phyloP scores from a whole-genome alignment of 345 rosid species.

The Citrus sinensis region DNA sequence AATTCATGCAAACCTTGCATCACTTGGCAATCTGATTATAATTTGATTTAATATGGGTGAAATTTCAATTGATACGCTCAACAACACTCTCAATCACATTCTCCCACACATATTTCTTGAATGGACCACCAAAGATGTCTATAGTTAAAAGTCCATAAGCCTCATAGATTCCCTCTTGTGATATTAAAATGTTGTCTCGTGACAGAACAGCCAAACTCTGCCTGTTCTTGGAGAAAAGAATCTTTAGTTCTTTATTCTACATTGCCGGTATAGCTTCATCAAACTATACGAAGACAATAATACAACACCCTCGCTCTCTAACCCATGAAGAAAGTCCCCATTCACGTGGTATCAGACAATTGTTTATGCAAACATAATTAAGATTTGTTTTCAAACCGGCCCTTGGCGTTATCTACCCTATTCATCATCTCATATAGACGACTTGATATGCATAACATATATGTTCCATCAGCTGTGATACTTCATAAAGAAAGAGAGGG shows the following conservation, averaged over 20 bases:
- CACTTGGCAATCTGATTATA: background rate
- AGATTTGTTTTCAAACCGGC: background rate
- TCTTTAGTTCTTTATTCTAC: conserved; percentile 14
- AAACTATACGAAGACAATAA: background rate
- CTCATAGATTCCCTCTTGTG: conserved; percentile 23
- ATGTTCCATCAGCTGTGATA: background rate
- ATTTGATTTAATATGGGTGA: background rate
- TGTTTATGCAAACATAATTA: background rate
- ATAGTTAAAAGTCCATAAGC: conserved; percentile 1
- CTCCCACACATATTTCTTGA: background rate
- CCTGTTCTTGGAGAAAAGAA: conserved; percentile 29
- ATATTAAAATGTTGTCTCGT: conserved; percentile 29
- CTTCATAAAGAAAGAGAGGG: background rate
- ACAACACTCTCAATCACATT: background rate
- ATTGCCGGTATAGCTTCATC: conserved; percentile 16
- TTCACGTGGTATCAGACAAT: conserved; percentile 22
- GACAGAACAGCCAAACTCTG: conserved; percentile 53
- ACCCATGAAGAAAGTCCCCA: conserved; percentile 24
- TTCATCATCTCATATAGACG: background rate
- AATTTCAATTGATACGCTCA: background rate
- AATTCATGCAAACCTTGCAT: background rate
- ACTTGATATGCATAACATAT: background rate
- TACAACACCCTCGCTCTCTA: background rate
- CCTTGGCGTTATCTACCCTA: background rate
- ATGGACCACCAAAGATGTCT: conserved; percentile 13